Percentiles rank a stretch among this genome's conserved stretches.
These are phyloP conservation scores for Calamus simplicifolius DNA, from an alignment of 176 grass and related monocot genomes.

Conservation along the genomic window DNA sequence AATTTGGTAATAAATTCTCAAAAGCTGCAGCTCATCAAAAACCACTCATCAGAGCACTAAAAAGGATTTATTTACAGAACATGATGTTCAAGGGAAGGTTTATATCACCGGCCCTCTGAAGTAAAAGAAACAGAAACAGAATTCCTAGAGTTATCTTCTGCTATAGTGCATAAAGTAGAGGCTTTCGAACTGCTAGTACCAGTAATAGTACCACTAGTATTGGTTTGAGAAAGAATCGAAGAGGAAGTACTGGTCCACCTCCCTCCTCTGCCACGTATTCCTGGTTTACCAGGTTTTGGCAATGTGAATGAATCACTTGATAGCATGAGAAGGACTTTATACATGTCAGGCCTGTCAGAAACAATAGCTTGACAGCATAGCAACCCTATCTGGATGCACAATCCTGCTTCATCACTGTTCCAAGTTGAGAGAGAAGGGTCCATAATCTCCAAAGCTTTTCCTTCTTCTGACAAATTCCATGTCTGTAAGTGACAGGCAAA, in stretches of 20 bases:
- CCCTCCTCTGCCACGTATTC: conserved; percentile 51
- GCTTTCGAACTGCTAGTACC: conserved; percentile 34
- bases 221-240: conserved; percentile 5
- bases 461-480: conserved; percentile 65
- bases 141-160: conserved; percentile 73
- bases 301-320: conserved; percentile 77
- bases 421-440: conserved; percentile 36
- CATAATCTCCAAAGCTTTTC: conserved; percentile 51
- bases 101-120: conserved; percentile 50
- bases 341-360: conserved; percentile 81
- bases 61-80: no score
- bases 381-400: conserved; percentile 80
- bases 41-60: no score
- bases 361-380: conserved; percentile 81
- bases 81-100: no score
- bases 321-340: conserved; percentile 64
- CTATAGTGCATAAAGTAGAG: conserved; percentile 14
- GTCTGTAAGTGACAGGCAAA: conserved; percentile 32
- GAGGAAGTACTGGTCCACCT: conserved; percentile 34
- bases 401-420: conserved; percentile 33
- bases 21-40: no score
- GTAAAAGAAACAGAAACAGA: conserved; percentile 96
- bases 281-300: conserved; percentile 69
- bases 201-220: conserved; percentile 28
- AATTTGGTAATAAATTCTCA: no score